Percentiles rank a stretch among this genome's conserved stretches.
Conservation (phyloP, 2,329 filamentous ascomycete species). For the Colletotrichum musicola region DNA sequence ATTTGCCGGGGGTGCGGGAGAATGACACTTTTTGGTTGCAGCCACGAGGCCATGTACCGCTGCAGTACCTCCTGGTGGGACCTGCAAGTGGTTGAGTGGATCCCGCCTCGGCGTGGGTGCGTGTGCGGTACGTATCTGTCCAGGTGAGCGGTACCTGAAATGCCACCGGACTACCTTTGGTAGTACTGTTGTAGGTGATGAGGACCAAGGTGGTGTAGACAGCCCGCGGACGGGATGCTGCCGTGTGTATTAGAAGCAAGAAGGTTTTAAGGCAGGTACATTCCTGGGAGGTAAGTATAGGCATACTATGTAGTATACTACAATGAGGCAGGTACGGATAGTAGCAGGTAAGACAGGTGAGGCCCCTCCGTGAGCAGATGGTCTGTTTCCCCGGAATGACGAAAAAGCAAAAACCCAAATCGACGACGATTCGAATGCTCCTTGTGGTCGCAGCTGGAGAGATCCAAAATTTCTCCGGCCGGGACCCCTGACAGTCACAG, state of each 20-base stretch:
- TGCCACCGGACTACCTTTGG: too few relatives aligned
- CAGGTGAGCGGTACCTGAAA: not conserved
- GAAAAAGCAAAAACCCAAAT: constrained; percentile 31
- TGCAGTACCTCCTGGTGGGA: constrained; percentile 24
- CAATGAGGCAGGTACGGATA: not conserved
- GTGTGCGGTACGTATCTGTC: not conserved
- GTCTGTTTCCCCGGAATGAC: constrained; percentile 34
- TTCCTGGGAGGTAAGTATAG: too few relatives aligned
- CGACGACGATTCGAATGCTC: not conserved
- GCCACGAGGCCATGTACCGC: constrained; percentile 37
- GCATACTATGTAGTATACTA: not conserved
- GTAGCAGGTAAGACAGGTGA: not conserved
- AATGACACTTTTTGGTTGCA: constrained; percentile 26
- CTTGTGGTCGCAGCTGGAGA: not conserved
- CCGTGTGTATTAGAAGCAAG: too few relatives aligned
- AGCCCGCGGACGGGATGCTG: too few relatives aligned
- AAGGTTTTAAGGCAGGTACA: too few relatives aligned
- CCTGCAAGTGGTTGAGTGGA: constrained; percentile 3
- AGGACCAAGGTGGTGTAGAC: too few relatives aligned
- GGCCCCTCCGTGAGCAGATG: constrained; percentile 19
- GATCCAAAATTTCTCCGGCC: constrained; percentile 6
- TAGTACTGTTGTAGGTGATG: too few relatives aligned
- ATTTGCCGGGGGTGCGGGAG: constrained; percentile 27
- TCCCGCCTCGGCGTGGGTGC: not conserved
- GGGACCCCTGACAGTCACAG: not conserved